Conservation (phyloP, 176 grass and related monocot species). For the Raddia guianensis region DNA sequence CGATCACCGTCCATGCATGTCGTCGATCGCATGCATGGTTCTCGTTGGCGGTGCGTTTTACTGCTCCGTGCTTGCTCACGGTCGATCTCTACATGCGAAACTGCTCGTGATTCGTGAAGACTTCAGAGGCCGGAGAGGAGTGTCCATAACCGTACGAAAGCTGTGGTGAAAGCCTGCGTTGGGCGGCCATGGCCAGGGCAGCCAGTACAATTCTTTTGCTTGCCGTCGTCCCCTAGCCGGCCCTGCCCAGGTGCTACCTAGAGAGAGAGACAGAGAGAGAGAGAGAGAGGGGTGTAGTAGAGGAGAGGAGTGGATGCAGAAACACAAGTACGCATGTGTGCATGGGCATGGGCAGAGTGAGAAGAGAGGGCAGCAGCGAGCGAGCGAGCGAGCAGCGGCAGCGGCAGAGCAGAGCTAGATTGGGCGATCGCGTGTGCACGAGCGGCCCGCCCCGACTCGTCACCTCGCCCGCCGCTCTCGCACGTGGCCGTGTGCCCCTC, state of each 20-base stretch:
- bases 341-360: not conserved
- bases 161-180: slow-evolving; percentile 16
- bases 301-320: not conserved
- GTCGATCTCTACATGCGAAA: not conserved
- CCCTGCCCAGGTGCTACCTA: not conserved
- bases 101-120: not conserved
- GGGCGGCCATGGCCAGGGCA: slow-evolving; percentile 45
- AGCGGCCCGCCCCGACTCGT: slow-evolving; percentile 60
- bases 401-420: slow-evolving; percentile 43
- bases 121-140: not conserved
- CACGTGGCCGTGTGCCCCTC: slow-evolving; percentile 61
- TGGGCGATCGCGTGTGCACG: slow-evolving; percentile 90
- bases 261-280: not conserved
- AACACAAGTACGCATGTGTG: not conserved
- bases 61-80: not conserved
- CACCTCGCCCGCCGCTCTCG: slow-evolving; percentile 69
- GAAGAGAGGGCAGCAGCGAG: slow-evolving; percentile 5
- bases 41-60: not conserved
- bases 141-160: not conserved
- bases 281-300: not conserved
- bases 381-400: not conserved
- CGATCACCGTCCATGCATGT: not conserved
- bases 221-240: slow-evolving; percentile 38
- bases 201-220: slow-evolving; percentile 34
- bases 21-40: not conserved